Conservation (phyloP, 176 grass and related monocot genomes). For the Chloris gayana region DNA sequence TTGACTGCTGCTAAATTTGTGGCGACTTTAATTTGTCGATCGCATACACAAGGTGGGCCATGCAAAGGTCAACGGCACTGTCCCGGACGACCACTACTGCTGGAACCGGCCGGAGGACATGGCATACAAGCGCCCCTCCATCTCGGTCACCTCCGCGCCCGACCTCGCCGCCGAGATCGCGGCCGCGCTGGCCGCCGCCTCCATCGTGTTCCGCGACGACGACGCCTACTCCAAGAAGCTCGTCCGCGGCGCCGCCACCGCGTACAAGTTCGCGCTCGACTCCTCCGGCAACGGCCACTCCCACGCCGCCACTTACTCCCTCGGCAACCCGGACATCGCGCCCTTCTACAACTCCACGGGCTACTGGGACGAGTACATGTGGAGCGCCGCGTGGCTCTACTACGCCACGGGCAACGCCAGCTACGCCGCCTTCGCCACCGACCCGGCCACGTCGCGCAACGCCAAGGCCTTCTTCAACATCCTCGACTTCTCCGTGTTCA, state of each 20-base stretch:
- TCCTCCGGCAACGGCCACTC: slow-evolving; percentile 11
- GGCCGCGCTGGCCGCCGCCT: slow-evolving; percentile 70
- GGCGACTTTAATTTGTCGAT: too few relatives aligned
- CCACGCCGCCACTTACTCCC: slow-evolving; percentile 50
- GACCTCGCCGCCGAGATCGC: slow-evolving; percentile 87
- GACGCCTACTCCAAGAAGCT: slow-evolving; percentile 78
- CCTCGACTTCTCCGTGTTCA: slow-evolving; percentile 69
- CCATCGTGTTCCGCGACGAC: slow-evolving; percentile 91
- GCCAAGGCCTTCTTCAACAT: slow-evolving; percentile 52
- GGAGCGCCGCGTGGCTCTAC: slow-evolving; percentile 63
- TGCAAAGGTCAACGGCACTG: slow-evolving; percentile 44
- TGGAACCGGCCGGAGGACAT: slow-evolving; percentile 97
- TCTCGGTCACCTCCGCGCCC: slow-evolving; percentile 32
- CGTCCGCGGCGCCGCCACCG: slow-evolving; percentile 43
- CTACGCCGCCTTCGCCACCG: slow-evolving; percentile 59
- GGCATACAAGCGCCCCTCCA: slow-evolving; percentile 61
- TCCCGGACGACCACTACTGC: slow-evolving; percentile 88
- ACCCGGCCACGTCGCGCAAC: slow-evolving; percentile 49
- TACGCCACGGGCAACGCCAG: slow-evolving; percentile 20
- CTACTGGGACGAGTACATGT: slow-evolving; percentile 95
- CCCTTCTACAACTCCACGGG: slow-evolving; percentile 80
- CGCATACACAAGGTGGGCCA: slow-evolving; percentile 59
- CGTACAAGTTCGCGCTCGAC: slow-evolving; percentile 69
- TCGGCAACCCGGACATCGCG: slow-evolving; percentile 36
- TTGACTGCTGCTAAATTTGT: neutral